Conservation (phyloP, 2,329 filamentous ascomycete species). For the Pyrenophora graminea region DNA sequence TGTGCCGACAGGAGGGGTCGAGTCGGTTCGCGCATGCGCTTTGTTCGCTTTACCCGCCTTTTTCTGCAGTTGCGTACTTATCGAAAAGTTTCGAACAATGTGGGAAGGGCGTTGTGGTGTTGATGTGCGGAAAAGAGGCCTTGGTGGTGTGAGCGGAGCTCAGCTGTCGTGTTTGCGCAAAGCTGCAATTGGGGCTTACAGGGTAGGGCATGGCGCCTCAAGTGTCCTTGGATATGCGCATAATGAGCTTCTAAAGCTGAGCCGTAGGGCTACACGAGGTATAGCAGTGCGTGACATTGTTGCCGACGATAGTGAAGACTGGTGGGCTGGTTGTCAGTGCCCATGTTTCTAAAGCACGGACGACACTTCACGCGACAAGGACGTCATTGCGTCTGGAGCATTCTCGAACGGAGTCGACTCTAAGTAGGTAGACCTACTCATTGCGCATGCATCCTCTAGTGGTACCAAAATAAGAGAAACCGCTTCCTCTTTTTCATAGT, state of each 20-base stretch:
- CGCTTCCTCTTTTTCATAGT: too few relatives aligned
- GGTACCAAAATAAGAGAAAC: too few relatives aligned
- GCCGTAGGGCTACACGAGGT: conserved; percentile 26
- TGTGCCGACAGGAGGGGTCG: conserved; percentile 35
- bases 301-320: not conserved
- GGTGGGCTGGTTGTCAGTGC: conserved; percentile 4
- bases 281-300: conserved; percentile 35
- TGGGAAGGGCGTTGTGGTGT: conserved; percentile 14
- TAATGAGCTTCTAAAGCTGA: conserved; percentile 23
- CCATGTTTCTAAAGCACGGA: conserved; percentile 9
- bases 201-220: conserved; percentile 29
- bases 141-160: conserved; percentile 16
- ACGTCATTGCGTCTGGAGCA: conserved; percentile 10
- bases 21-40: conserved; percentile 41
- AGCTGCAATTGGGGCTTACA: conserved; percentile 25
- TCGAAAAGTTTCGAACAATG: conserved; percentile 47
- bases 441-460: too few relatives aligned
- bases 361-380: conserved; percentile 2
- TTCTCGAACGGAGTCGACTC: not conserved
- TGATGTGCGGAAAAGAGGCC: conserved; percentile 9
- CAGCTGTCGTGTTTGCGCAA: not conserved
- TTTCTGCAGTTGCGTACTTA: conserved; percentile 51
- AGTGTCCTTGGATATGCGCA: conserved; percentile 21
- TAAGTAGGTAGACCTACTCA: not conserved
- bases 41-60: conserved; percentile 59